These are phyloP conservation scores for Cyberlindnera saturnus DNA, from an alignment of 805 yeast genomes.

Conservation along the genomic window DNA sequence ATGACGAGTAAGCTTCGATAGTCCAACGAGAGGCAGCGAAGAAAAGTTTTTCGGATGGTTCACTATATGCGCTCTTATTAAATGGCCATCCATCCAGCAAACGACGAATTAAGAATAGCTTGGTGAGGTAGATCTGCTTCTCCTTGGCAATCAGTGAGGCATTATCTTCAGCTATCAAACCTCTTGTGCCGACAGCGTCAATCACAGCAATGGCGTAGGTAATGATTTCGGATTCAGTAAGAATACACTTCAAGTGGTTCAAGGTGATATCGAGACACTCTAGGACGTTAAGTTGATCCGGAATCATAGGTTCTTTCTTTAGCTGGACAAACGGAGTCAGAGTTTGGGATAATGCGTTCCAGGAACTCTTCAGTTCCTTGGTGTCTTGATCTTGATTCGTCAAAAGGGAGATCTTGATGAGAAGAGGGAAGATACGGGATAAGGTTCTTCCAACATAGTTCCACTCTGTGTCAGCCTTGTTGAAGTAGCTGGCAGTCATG, in stretches of 20 bases:
- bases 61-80: constrained; percentile 22
- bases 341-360: constrained; percentile 27
- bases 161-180: constrained; percentile 25
- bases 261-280: constrained; percentile 55
- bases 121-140: constrained; percentile 51
- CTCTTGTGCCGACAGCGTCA: constrained; percentile 51
- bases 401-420: constrained; percentile 38
- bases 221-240: constrained; percentile 35
- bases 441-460: constrained; percentile 55
- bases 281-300: constrained; percentile 59
- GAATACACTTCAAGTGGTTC: constrained; percentile 33
- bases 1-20: constrained; percentile 44
- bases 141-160: constrained; percentile 34
- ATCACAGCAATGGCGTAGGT: constrained; percentile 39
- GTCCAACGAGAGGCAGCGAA: constrained; percentile 48
- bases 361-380: constrained; percentile 22
- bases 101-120: constrained; percentile 56
- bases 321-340: constrained; percentile 40
- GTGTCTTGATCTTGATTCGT: constrained; percentile 18
- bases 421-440: constrained; percentile 50
- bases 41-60: constrained; percentile 39
- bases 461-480: constrained; percentile 50
- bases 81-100: constrained; percentile 35
- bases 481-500: constrained; percentile 40
- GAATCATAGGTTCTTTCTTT: constrained; percentile 39